Evolutionary conservation across 2,329 filamentous ascomycete genomes (phyloP).

Genomic region (Colletotrichum eleusines): DNA sequence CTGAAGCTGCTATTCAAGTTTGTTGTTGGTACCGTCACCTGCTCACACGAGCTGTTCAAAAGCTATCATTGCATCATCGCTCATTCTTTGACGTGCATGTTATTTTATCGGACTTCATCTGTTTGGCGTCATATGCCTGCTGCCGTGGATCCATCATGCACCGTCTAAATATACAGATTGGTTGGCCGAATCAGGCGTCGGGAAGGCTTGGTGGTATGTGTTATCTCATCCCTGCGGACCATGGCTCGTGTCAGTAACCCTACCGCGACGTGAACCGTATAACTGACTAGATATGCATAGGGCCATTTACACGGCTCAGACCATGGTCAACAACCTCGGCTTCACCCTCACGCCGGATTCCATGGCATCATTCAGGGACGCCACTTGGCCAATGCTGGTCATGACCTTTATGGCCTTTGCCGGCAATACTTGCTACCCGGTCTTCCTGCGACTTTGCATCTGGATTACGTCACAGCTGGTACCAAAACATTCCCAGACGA

Average conservation of each 20-base stretch:
- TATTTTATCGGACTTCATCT: slow-evolving; percentile 61
- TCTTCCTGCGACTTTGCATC: slow-evolving; percentile 68
- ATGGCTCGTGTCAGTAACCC: no score
- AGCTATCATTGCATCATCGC: no score
- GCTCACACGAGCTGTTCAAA: no score
- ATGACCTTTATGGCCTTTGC: slow-evolving; percentile 63
- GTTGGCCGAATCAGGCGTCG: slow-evolving; percentile 54
- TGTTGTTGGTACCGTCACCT: no score
- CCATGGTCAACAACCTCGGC: slow-evolving; percentile 65
- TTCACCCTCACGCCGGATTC: slow-evolving; percentile 67
- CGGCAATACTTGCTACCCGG: slow-evolving; percentile 68
- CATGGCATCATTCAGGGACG: slow-evolving; percentile 62
- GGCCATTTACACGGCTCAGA: slow-evolving; percentile 63
- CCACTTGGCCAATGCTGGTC: slow-evolving; percentile 58
- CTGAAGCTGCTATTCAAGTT: no score
- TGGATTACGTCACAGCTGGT: no score
- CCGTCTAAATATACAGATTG: slow-evolving; percentile 56
- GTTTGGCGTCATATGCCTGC: slow-evolving; percentile 60
- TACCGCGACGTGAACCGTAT: no score
- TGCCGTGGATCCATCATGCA: slow-evolving; percentile 60
- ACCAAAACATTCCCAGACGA: no score
- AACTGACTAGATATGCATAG: no score
- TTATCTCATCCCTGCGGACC: no score
- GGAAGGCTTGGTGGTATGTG: slow-evolving; percentile 61
- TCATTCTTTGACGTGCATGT: no score